Evolutionary conservation across 805 yeast genomes (phyloP), one percentile per base, ranked within the genome.

Genomic region (Cyberlindnera euphorbiiphila): DNA sequence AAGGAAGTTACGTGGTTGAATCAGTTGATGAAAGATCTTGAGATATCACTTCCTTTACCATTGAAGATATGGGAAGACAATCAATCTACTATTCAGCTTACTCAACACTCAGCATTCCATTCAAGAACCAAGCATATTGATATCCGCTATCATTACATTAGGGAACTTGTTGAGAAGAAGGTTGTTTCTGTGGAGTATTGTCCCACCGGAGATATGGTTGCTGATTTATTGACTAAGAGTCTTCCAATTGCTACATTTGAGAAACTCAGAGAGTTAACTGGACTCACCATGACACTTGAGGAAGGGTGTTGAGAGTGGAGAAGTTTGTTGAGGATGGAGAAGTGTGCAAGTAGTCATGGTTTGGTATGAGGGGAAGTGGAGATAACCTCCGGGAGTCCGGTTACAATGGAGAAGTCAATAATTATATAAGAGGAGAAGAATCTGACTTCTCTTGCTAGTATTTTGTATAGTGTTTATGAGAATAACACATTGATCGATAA

Each of bases 1-100:
- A 21, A 21, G 24, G 40, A 36, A 6, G 32, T 21, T 3, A 8
- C 18, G 3, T 36, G 40, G 40, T 31, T 36, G 32, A 21, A 20
- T 11, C 17, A 18, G 10, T 13, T 23, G 4, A 11, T 35, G 10
- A 8, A 23, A 13, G 33, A 17, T 18, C 21, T 35, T 3, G 25
- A 29, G 4, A 25, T 20, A 13, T 4, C 23, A 9, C 16, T 27
- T 8, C 14, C 17, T 11, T 15, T 25, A 12, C 25, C 25, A 26
- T 20, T 25, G 20, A 34, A 13, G 5, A 34, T 34, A 24, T 21
- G 16, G 6, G 26, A 34, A 11, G 30, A 26, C 13, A 34, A 34
- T 20, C 16, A 14, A 3, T 18, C 31, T 8, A 20, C 31, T 15
- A 20, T 26, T 2, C 7, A 10, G 15, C 10, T 34, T 2, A 18